phyloP scores from a whole-genome alignment of 2,329 filamentous ascomycete genomes.

The Pseudogymnoascus destructans region DNA sequence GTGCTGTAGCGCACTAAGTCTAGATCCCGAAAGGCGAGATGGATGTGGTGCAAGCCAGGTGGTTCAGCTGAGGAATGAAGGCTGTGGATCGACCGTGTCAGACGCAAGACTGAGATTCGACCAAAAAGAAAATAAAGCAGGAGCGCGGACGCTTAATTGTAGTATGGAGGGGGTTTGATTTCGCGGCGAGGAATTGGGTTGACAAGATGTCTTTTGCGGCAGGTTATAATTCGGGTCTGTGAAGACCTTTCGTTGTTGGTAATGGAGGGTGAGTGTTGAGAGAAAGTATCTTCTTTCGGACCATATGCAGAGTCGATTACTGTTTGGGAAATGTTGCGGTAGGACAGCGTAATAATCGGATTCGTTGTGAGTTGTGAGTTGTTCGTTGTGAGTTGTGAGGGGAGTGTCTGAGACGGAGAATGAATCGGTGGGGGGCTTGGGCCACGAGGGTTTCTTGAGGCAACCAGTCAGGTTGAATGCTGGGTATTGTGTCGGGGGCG shows the following conservation, averaged over 20 bases:
- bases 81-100: not conserved
- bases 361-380: not conserved
- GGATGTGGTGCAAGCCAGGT: not conserved
- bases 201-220: not conserved
- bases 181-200: not conserved
- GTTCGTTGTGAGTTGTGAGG: too few relatives aligned
- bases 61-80: not conserved
- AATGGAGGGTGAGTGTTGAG: not conserved
- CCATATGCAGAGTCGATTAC: not conserved
- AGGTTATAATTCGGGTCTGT: not conserved
- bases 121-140: not conserved
- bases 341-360: not conserved
- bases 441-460: not conserved
- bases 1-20: not conserved
- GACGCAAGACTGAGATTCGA: not conserved
- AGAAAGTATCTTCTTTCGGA: not conserved
- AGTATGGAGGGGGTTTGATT: not conserved
- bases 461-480: not conserved
- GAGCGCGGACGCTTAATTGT: not conserved
- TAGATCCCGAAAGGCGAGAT: not conserved
- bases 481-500: not conserved
- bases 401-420: not conserved
- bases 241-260: not conserved
- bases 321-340: not conserved
- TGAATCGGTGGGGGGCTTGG: not conserved